Conservation (phyloP, 192 early-diverging fungal genomes). For the Backusella australiensis region DNA sequence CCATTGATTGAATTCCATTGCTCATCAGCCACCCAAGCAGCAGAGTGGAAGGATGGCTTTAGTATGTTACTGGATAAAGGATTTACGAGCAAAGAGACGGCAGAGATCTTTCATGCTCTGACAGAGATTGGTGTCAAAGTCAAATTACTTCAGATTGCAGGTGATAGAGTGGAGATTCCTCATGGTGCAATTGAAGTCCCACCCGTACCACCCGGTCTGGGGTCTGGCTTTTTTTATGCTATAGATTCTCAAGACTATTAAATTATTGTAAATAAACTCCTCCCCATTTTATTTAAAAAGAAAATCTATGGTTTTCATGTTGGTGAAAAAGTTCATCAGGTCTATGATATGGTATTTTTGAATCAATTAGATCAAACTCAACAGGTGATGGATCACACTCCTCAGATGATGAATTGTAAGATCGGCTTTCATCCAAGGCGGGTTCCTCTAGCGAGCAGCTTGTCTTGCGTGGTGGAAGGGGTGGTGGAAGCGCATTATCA, state of each 20-base stretch:
- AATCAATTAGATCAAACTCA: background rate
- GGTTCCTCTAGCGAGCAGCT: background rate
- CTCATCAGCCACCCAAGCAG: slow-evolving; percentile 38
- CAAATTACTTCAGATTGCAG: slow-evolving; percentile 63
- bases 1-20: slow-evolving; percentile 60
- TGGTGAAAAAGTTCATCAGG: background rate
- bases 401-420: background rate
- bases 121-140: slow-evolving; percentile 71
- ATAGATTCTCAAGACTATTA: background rate
- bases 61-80: slow-evolving; percentile 65
- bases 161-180: slow-evolving; percentile 56
- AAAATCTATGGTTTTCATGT: background rate
- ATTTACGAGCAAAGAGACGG: slow-evolving; percentile 64
- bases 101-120: slow-evolving; percentile 56
- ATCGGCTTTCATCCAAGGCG: background rate
- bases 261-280: background rate
- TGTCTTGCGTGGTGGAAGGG: background rate
- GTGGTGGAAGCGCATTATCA: background rate
- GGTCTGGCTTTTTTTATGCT: slow-evolving; percentile 28
- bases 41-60: slow-evolving; percentile 78
- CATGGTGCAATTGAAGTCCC: slow-evolving; percentile 38
- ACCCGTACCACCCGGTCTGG: slow-evolving; percentile 24
- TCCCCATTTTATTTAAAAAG: background rate
- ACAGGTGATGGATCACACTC: background rate
- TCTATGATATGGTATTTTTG: background rate